Conservation (phyloP, 2,329 filamentous ascomycete species). For the Pseudodiploospora longispora region DNA sequence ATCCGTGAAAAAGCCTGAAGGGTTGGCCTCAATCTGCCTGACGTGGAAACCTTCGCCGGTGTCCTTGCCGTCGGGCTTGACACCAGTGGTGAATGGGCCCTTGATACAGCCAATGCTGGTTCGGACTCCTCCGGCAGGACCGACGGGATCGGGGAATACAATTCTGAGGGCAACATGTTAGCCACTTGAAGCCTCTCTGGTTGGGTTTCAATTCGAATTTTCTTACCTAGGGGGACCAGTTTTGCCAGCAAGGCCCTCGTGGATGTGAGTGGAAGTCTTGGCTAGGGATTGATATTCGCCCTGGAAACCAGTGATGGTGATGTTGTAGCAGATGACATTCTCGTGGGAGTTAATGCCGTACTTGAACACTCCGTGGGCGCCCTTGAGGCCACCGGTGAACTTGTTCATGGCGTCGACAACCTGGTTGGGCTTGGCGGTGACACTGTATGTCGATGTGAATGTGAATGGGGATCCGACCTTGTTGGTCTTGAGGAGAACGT, state of each 20-base stretch:
- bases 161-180: slow-evolving; percentile 19
- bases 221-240: slow-evolving; percentile 39
- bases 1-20: slow-evolving; percentile 43
- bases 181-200: not conserved
- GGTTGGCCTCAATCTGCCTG: slow-evolving; percentile 41
- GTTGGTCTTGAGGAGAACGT: not conserved
- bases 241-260: slow-evolving; percentile 37
- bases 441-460: not conserved
- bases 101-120: slow-evolving; percentile 33
- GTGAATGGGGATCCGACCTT: not conserved
- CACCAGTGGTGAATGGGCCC: slow-evolving; percentile 27
- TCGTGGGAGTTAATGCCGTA: slow-evolving; percentile 43
- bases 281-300: slow-evolving; percentile 44
- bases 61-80: slow-evolving; percentile 20
- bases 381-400: slow-evolving; percentile 31
- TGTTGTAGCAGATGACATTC: slow-evolving; percentile 40
- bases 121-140: slow-evolving; percentile 23
- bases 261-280: slow-evolving; percentile 46
- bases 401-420: slow-evolving; percentile 1
- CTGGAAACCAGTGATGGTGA: slow-evolving; percentile 39
- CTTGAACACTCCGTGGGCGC: slow-evolving; percentile 40
- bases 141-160: slow-evolving; percentile 40
- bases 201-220: not conserved
- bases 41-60: slow-evolving; percentile 39
- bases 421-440: not conserved